Conservation (phyloP, 805 yeast genomes). For the Myxozyma udenii region DNA sequence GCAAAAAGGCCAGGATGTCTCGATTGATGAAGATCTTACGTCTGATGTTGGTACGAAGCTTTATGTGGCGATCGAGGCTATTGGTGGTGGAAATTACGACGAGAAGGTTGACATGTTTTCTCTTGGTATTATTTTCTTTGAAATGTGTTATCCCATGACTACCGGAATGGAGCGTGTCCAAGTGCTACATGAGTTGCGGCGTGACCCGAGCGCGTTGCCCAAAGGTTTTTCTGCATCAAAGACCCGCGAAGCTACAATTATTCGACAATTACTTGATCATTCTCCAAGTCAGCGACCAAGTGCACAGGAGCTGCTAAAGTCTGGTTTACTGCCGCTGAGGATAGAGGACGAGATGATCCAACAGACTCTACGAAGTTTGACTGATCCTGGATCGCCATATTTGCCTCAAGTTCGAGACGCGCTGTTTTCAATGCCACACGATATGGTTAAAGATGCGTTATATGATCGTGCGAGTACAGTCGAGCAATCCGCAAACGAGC, state of each 20-base stretch:
- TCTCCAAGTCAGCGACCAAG: conserved; percentile 76
- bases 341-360: conserved; percentile 87
- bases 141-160: conserved; percentile 79
- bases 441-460: conserved; percentile 76
- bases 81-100: conserved; percentile 66
- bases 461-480: conserved; percentile 52
- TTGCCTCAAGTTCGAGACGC: conserved; percentile 87
- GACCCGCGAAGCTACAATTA: conserved; percentile 62
- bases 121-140: conserved; percentile 89
- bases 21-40: conserved; percentile 54
- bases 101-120: conserved; percentile 97
- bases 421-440: conserved; percentile 78
- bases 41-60: conserved; percentile 92
- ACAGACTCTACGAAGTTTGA: conserved; percentile 78
- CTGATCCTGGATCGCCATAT: conserved; percentile 92
- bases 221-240: conserved; percentile 52
- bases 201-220: conserved; percentile 65
- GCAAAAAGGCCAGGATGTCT: neutral
- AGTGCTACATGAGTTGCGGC: conserved; percentile 63
- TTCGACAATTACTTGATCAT: conserved; percentile 67
- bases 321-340: conserved; percentile 82
- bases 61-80: conserved; percentile 87
- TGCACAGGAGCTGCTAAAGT: conserved; percentile 68
- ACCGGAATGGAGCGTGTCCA: conserved; percentile 93
- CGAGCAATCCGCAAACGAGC: conserved; percentile 43